These are phyloP conservation scores for Dictyostelium citrinum DNA, from an alignment of 78 protist genomes.

Conservation along the genomic window DNA sequence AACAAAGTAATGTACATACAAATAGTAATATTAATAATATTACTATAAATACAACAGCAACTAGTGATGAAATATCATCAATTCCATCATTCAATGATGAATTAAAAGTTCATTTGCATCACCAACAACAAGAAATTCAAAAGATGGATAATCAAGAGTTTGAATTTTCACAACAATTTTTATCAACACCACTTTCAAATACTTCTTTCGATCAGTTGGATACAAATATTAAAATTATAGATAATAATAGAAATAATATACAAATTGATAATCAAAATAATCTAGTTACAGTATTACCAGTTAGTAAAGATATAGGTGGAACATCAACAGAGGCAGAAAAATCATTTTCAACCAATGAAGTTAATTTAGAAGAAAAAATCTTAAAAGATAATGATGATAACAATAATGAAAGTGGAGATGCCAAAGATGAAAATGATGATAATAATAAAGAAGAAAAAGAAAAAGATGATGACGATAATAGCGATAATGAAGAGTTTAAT, in stretches of 20 bases:
- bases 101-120: background rate
- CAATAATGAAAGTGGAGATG: background rate
- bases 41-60: background rate
- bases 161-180: background rate
- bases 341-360: background rate
- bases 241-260: background rate
- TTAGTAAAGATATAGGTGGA: background rate
- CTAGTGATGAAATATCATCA: background rate
- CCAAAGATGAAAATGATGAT: background rate
- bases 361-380: background rate
- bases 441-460: background rate
- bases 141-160: background rate
- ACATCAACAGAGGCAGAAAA: background rate
- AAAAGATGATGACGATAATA: background rate
- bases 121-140: background rate
- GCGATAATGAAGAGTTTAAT: background rate
- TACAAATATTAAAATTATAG: background rate
- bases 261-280: background rate
- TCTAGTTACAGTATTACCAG: background rate
- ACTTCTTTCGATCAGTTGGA: slow-evolving; percentile 9
- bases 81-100: slow-evolving; percentile 1
- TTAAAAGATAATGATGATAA: background rate
- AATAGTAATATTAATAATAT: background rate
- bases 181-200: slow-evolving; percentile 35
- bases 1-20: background rate